Evolutionary conservation across 495 filamentous ascomycete genomes (phyloP).

Genomic region (Darksidea phi): DNA sequence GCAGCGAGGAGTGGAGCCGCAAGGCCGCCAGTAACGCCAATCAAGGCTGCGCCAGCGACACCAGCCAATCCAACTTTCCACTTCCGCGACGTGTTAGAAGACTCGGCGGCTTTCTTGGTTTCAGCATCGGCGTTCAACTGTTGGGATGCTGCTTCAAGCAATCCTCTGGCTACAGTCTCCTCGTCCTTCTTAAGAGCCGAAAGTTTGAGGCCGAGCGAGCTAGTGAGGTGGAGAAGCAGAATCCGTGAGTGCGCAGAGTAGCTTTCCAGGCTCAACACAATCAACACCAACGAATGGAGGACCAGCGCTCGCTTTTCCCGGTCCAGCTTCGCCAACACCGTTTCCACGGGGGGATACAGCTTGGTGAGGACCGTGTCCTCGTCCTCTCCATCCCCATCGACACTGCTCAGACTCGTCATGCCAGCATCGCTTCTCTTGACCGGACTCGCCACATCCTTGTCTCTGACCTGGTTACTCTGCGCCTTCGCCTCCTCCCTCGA

Average conservation of each 20-base stretch:
- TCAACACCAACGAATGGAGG: constrained; percentile 41
- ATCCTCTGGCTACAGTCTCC: constrained; percentile 59
- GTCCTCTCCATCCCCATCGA: constrained; percentile 30
- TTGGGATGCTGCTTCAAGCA: constrained; percentile 68
- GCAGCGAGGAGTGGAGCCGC: constrained; percentile 80
- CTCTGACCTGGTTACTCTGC: constrained; percentile 29
- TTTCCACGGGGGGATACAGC: constrained; percentile 41
- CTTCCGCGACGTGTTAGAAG: constrained; percentile 61
- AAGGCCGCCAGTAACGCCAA: constrained; percentile 78
- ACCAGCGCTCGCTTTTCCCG: constrained; percentile 40
- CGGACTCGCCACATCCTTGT: constrained; percentile 14
- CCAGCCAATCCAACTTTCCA: constrained; percentile 83
- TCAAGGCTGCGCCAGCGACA: constrained; percentile 72
- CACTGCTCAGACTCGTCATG: constrained; percentile 21
- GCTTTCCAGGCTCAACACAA: constrained; percentile 44
- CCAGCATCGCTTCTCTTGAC: constrained; percentile 17
- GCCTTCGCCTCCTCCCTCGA: constrained; percentile 48
- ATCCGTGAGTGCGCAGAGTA: constrained; percentile 45
- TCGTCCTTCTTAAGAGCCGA: constrained; percentile 42
- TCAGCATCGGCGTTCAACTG: constrained; percentile 63
- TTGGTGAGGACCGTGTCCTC: constrained; percentile 33
- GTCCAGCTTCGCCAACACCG: constrained; percentile 33
- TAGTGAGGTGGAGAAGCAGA: constrained; percentile 41
- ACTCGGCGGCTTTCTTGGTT: constrained; percentile 64
- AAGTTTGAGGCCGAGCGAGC: constrained; percentile 38